Base-by-base conservation (phyloP, 352 stramenopile genomes). In the Pythium sukuiense region DNA sequence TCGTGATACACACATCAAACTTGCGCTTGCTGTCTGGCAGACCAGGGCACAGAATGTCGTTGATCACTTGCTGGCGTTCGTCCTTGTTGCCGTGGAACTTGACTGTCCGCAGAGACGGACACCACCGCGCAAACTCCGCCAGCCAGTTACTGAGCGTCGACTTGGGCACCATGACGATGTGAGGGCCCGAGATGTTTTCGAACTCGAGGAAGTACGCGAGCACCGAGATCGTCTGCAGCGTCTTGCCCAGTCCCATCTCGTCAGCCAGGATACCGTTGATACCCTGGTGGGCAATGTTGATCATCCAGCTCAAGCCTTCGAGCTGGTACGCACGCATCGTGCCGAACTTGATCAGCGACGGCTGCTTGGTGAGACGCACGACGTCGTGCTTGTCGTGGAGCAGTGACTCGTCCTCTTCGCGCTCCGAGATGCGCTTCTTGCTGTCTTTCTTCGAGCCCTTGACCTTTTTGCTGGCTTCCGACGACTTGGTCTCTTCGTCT, bases 191-290 rank as follows among this genome's bases (percentile, higher is more conserved):
- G 27, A 96, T 75, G 55, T 94, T 89, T 39, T 96, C 81, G 45
- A 88, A 96, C 70, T 95, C 87, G 32, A 77, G 71, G 37, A 94
- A 92, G 61, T 96, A 96, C 5, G 66, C 88, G 27, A 96, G 70
- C 61, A 96, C 85, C 0, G 88, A 96, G 57, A 96, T 96, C 24
- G 88, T 96, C 66, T 96, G 93, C 35, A 99, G 92, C 0, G 97
- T 99, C 75, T 99, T 99, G 35, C 97, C 97, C n/a, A 99, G 85
- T 65, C 92, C 95, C 93, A 99, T 98, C 76, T 99, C 97, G 70
- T 99, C 97, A 0, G 96, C 98, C 29, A 99, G 74, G 56, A 99
- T 99, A 13, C 96, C 97, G 77, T 99, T 99, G 54, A 99, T 94
- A 54, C 98, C 96, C 67, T 99, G 98, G 70, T 99, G 96, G 59